A percentile compares a stretch with the other conserved stretches of the same genome.
phyloP scores from a whole-genome alignment of 2,329 filamentous ascomycete species.

The Colletotrichum camelliae region DNA sequence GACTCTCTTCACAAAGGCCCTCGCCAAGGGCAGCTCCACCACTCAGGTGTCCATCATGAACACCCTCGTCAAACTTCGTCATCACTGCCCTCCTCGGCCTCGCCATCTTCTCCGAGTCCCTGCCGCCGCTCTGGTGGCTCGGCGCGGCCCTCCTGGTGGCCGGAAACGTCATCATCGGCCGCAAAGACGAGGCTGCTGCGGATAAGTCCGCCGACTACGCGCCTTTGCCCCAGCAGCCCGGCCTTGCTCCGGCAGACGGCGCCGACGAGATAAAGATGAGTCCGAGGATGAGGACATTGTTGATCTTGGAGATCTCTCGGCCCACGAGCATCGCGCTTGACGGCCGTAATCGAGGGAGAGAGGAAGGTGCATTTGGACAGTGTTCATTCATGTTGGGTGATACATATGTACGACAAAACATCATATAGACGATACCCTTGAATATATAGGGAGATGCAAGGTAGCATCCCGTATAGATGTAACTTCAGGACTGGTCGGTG shows the following conservation, averaged over 20 bases:
- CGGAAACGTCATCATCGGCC: conserved; percentile 80
- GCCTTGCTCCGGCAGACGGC: not conserved
- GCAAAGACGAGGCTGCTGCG: conserved; percentile 60
- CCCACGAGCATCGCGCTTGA: conserved; percentile 10
- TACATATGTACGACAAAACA: not conserved
- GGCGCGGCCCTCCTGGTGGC: conserved; percentile 75
- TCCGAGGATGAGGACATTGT: conserved; percentile 39
- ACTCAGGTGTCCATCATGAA: conserved; percentile 84
- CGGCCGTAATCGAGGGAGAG: not conserved
- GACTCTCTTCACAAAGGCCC: conserved; percentile 80
- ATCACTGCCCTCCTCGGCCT: conserved; percentile 75
- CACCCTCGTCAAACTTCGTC: conserved; percentile 83
- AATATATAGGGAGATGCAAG: not conserved
- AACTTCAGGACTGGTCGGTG: not conserved
- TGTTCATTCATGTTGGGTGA: not conserved
- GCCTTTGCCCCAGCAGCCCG: conserved; percentile 30
- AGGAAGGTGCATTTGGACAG: not conserved
- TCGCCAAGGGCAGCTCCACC: conserved; percentile 76
- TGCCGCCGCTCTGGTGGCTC: conserved; percentile 79
- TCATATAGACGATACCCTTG: not conserved
- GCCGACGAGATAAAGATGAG: conserved; percentile 26
- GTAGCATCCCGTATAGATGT: not conserved
- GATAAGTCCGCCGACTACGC: conserved; percentile 33
- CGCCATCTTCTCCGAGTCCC: conserved; percentile 72
- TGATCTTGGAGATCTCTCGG: conserved; percentile 33